Evolutionary conservation across 2,329 filamentous ascomycete species (phyloP), one percentile per base, ranked within the genome.

Genomic region (Fusarium equiseti): DNA sequence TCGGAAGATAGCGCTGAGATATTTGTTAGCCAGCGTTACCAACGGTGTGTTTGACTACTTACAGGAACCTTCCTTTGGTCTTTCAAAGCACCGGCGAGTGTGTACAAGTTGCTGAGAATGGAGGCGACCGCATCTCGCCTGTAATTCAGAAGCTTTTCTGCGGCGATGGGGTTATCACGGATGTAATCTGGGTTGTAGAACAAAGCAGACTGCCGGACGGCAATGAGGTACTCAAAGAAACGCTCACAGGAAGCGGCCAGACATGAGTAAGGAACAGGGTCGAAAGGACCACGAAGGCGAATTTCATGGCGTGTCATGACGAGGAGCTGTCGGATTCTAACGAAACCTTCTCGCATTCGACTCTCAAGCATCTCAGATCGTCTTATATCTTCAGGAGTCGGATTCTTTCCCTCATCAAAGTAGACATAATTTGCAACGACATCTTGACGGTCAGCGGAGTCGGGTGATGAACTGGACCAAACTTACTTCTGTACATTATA

Each of bases 161-260:
- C 82, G 13, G 84, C 84, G n/a, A 83, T 79, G 12, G 84, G 80
- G 66, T 85, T 83, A 63, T 85, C 85, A 51, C 84, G 80, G 56
- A 87, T 81, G 67, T 84, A 85, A 35, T 82, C 83, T 2, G 86
- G 85, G 60, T 88, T 85, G 73, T 89, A 89, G 72, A 87, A 87
- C 18, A 89, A 77, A 3, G 85, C 86, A 4, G 87, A 86, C 72
- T 89, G 87, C 9, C 88, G 85, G 7, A 89, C 83, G 20, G 86
- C 82, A 27, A 89, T 84, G 59, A 89, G 81, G 65, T 88, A 85
- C 67, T 89, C 87, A 68, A 89, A 88, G 79, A 89, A 89, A 6
- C 82, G 81, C 74, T 89, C 87, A 58, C 85, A 88, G 9, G 83
- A 81, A 66, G 86, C 84, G 50, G 88, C 86, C 8, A 89, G 83